Evolutionary conservation across 306 rosid species (phyloP), one percentile per base, ranked within the genome.

Genomic region (Acmispon strigosus): DNA sequence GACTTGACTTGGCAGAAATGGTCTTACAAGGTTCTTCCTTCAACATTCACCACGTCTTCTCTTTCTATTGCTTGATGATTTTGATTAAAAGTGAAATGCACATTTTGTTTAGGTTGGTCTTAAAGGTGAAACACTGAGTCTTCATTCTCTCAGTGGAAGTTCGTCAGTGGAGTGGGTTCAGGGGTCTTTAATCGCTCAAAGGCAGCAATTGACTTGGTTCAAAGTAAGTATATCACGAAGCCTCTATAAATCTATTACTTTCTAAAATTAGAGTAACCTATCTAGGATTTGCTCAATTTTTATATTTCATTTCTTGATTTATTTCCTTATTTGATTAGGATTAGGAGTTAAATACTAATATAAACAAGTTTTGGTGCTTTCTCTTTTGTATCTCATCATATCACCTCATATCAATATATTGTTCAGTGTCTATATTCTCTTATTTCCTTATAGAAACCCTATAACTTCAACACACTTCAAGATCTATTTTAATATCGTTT

Each of bases 1-100:
- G 99, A 91, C 88, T 81, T 95, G 79, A 75, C 97, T 43, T 91
- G 99, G 99, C 99, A 95, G 91, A 95, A 95, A 77, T 91, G 99
- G 97, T 81, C 99, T 16, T 95, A 95, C 78, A 95, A 95, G 97
- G 97, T 95, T 79, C 62, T 65, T 58, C 45, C 71, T 54, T 15
- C 11, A 44, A 32, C 79, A 43, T 50, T 63, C 20, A 22, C 39
- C 19, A 2, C n/a, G 6, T 34, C 55, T 66, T 55, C 47, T 55
- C 50, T 62, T 19, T 56, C 58, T 53, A 18, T 22, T 66, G 37
- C 34, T 42, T 53, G 22, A 22, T 22, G 3, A 36, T 43, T 76
- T 78, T 69, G 34, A 44, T 56, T 22, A 44, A 76, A 70, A 76
- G 10, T 84, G 48, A 53, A 39, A 19, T 63, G 51, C 43, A 22